Evolutionary conservation across 2,329 filamentous ascomycete species (phyloP), one percentile per base, ranked within the genome.

Genomic region (Chrysoporthe deuterocubensis): DNA sequence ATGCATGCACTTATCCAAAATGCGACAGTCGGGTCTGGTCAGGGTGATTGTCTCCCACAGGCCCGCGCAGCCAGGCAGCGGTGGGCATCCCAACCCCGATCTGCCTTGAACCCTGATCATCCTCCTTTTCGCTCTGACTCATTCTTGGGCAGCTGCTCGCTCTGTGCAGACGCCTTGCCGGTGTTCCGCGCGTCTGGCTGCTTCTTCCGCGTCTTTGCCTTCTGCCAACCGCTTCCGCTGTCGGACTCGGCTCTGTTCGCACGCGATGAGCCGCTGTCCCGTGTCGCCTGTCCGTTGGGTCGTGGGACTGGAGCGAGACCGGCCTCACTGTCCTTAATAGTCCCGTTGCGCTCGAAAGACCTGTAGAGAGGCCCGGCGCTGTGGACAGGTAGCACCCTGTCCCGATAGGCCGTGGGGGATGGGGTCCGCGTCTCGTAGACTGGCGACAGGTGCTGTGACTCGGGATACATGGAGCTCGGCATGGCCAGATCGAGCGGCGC

Each of bases 361-460:
- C 72, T 75, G 37, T 71, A 72, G 8, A 58, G 40, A 7, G 65
- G 2, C 59, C 68, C 73, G 18, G 61, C 62, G 3, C n/a, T 26
- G 34, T 46, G 70, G 71, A 9, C 57, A 37, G 43, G 73, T 59
- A 59, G 69, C 37, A 56, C 66, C 58, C 34, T 68, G 26, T 68
- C 67, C 65, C 89, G 83, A 66, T 81, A 80, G 14, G 85, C 81
- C 3, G 84, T 90, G 1, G 91, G 90, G 1, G 91, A 92, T 2
- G 91, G 90, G 0, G 89, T 91, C n/a, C 86, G 84, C 6, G 87
- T 85, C 78, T 94, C 92, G 65, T 90, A 91, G 0, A 94, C 91
- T 0, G 92, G 92, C 0, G 92, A 94, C 2, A 94, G 82, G 71
- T 84, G 85, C 54, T 83, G 81, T 62, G 81, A 74, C 9, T 87